Conservation (phyloP, 306 rosid species). For the Glycine tomentella region DNA sequence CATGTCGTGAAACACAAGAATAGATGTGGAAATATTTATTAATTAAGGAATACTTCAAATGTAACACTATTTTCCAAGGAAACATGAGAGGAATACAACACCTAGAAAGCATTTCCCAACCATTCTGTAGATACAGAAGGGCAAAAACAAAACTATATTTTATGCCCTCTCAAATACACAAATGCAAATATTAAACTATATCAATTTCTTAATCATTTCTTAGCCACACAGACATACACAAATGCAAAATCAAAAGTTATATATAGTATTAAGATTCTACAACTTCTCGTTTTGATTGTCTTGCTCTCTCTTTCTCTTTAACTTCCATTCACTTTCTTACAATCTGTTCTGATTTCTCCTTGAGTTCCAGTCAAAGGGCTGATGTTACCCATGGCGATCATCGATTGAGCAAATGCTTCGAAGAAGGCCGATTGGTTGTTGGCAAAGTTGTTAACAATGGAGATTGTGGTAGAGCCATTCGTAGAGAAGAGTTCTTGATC, state of each 20-base stretch:
- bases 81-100: too few species aligned
- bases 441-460: constrained; percentile 64
- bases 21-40: too few species aligned
- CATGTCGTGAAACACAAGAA: too few species aligned
- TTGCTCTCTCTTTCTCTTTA: constrained; percentile 3
- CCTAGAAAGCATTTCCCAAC: too few species aligned
- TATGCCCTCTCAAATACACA: neutral
- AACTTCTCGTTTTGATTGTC: neutral
- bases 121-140: too few species aligned
- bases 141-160: too few species aligned
- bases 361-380: constrained; percentile 62
- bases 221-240: neutral
- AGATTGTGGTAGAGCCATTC: constrained; percentile 54
- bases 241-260: neutral
- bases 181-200: neutral
- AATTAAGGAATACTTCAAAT: too few species aligned
- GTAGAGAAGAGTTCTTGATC: constrained; percentile 70
- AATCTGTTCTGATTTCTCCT: constrained; percentile 69
- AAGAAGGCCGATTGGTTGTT: constrained; percentile 65
- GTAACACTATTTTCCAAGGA: too few species aligned
- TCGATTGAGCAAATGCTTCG: constrained; percentile 63
- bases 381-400: constrained; percentile 81
- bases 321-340: constrained; percentile 72
- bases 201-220: neutral
- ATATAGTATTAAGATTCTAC: neutral